These are phyloP conservation scores for Clarireedia monteithiana DNA, from an alignment of 2,329 filamentous ascomycete genomes.

Conservation along the genomic window DNA sequence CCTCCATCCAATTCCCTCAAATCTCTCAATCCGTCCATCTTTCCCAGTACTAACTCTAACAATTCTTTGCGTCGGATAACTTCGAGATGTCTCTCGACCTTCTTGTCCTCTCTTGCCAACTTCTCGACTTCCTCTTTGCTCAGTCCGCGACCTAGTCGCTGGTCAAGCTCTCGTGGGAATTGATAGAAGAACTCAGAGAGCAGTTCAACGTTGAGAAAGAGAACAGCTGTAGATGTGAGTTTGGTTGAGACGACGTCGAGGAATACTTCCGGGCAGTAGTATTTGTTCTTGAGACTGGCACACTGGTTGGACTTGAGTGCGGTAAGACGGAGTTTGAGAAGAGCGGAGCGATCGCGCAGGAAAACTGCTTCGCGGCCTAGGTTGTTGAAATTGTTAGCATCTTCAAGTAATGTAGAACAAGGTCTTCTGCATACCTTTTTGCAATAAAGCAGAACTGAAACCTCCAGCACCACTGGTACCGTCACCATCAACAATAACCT, in stretches of 20 bases:
- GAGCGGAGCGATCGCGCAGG: constrained; percentile 81
- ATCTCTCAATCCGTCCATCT: constrained; percentile 86
- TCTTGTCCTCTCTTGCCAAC: constrained; percentile 89
- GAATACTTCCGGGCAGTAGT: constrained; percentile 94
- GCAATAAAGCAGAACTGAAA: constrained; percentile 80
- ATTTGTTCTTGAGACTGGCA: constrained; percentile 76
- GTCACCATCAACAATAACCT: constrained; percentile 77
- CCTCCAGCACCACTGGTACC: constrained; percentile 81
- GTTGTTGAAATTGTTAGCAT: constrained; percentile 4
- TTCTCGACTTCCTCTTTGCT: constrained; percentile 73
- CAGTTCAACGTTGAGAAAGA: constrained; percentile 95
- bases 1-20: constrained; percentile 56
- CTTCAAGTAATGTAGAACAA: constrained; percentile 11
- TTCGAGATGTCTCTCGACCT: constrained; percentile 81
- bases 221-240: constrained; percentile 85
- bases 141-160: constrained; percentile 74
- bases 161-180: constrained; percentile 87
- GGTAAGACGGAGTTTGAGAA: constrained; percentile 81
- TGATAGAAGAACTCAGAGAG: constrained; percentile 97
- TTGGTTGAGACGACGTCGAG: constrained; percentile 96
- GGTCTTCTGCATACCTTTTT: constrained; percentile 54
- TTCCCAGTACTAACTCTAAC: constrained; percentile 84
- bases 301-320: constrained; percentile 91
- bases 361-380: constrained; percentile 87
- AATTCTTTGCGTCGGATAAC: constrained; percentile 88